Base-by-base conservation (phyloP, 75 land plant species). In the Cunninghamia lanceolata region DNA sequence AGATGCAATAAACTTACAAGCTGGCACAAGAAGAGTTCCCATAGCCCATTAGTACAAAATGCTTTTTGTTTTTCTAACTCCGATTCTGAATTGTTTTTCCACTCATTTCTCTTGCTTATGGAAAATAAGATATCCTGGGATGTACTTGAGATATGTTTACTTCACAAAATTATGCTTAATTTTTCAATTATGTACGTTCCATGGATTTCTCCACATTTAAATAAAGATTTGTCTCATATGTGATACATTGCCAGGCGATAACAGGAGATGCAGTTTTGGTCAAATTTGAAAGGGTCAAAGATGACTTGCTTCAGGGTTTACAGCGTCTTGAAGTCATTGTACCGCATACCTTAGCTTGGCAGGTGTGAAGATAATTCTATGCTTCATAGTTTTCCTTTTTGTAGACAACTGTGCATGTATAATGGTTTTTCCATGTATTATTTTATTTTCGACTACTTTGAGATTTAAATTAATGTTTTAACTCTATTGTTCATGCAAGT, bases 231-330 rank as follows among this genome's bases (percentile, higher is more conserved):
- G 82, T 14, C 82, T 80, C 50, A 45, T 47, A 80, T 80, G 46
- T 80, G 30, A 13, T 80, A 10, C 34, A n/a, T 77, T 28, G 82
- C 52, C 82, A 97, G 99, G 99, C 99, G 56, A 97, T 97, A 63
- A 97, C 97, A 35, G 93, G 94, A 17, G 96, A 95, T 89, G 94
- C 99, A 5, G 89, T 97, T 19, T 88, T 91, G 74, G 32, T 83
- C 36, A 93, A 96, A 85, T 97, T 97, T 89, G 95, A 93, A 88
- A 96, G 93, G 87, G 87, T 93, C 9, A 93, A 88, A 87, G 85
- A 83, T 80, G 91, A 91, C 28, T 92, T 95, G 85, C 89, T 50
- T 68, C 92, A 94, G 68, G 91, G 99, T 90, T 92, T 95, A 59
- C 91, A 86, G 71, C 93, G 94, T 13, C 92, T 97, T 85, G 94